These are phyloP conservation scores for Citropsis articulata DNA, from an alignment of 345 rosid species.

Conservation along the genomic window DNA sequence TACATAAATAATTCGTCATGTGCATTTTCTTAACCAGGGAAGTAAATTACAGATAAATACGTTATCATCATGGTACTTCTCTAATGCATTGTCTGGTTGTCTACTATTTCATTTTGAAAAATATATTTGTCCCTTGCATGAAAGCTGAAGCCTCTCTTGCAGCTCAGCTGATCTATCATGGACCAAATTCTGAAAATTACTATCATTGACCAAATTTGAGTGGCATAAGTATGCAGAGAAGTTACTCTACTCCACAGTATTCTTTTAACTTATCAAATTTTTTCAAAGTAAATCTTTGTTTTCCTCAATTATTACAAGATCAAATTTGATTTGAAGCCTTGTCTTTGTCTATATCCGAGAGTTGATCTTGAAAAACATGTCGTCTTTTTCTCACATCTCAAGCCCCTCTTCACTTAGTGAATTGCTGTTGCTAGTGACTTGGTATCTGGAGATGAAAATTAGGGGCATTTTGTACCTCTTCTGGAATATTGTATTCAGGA, in stretches of 20 bases:
- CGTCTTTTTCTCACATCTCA: background rate
- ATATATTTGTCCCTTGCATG: too few relatives aligned
- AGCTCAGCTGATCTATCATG: too few relatives aligned
- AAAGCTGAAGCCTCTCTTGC: too few relatives aligned
- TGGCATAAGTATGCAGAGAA: background rate
- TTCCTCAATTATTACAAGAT: background rate
- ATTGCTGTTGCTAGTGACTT: background rate
- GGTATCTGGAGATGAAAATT: background rate
- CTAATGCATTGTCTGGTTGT: too few relatives aligned
- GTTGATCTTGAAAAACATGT: background rate
- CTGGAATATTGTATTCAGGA: background rate
- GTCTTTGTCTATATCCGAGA: background rate
- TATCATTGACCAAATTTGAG: background rate
- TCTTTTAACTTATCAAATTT: background rate
- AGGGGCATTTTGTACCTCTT: background rate
- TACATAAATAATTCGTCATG: background rate
- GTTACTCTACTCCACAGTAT: background rate
- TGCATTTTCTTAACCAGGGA: background rate
- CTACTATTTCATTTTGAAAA: too few relatives aligned
- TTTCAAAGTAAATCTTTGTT: background rate
- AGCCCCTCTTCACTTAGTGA: background rate
- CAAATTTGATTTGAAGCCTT: background rate
- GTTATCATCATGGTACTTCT: too few relatives aligned
- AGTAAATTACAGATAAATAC: background rate
- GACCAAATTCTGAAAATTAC: too few relatives aligned